Base-by-base conservation (phyloP, 73 alveolate species). In the Tetrahymena malaccensis region DNA sequence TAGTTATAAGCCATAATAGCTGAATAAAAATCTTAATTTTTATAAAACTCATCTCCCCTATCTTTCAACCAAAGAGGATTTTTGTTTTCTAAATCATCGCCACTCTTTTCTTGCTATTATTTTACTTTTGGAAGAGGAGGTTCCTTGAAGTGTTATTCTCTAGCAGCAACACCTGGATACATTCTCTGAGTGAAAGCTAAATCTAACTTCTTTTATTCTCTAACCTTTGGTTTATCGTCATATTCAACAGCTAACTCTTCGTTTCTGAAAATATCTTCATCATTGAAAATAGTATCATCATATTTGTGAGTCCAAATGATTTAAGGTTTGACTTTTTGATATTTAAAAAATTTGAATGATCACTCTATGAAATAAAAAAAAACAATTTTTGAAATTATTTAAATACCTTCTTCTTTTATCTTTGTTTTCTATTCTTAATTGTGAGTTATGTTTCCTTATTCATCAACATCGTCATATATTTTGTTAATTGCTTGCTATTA, bases 61-160 rank as follows among this genome's bases (percentile, higher is more conserved):
- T 94, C 96, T n/a, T 94, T 94, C 22, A 94, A 34, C 34, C 93
- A 94, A 34, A 94, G 95, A 40, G 96, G 96, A 85, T 94, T 94
- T 50, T 94, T 85, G 34, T 85, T 94, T 33, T 94, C 94, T 43
- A 38, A 35, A 34, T 85, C 43, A 57, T 85, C 96, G 10, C 84
- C 93, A 1, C 58, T 38, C 83, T 94, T 85, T 34, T 85, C 40
- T 84, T 94, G 38, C 31, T 83, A 38, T 84, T 84, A 85, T 70
- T 70, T 70, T 19, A 70, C 37, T 84, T 94, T 83, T 37, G 96
- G 96, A 40, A 94, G 55, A 43, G 96, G 96, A 22, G 96, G 94
- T 43, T 94, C 96, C 34, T 85, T 84, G 50, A 84, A 94, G 85
- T 94, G 96, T 38, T 83, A 27, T 94, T 94, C 96, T 85, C 96